Conservation (phyloP, 1,139 yeast genomes). For the Saccharomycopsis hybrid region DNA sequence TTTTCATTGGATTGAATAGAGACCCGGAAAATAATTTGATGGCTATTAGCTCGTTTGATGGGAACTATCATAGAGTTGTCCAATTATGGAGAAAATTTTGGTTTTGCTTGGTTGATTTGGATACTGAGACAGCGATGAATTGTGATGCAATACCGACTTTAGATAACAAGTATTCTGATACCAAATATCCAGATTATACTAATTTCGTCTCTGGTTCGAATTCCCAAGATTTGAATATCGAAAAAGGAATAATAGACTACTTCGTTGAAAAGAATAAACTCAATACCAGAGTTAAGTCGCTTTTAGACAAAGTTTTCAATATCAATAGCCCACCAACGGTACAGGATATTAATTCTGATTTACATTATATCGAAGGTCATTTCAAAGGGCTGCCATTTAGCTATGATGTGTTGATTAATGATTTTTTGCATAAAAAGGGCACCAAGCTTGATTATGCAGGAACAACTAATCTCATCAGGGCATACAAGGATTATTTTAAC, state of each 20-base stretch:
- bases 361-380: constrained; percentile 3
- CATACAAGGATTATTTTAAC: constrained; percentile 2
- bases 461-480: constrained; percentile 2
- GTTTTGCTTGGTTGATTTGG: constrained; percentile 14
- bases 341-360: constrained; percentile 4
- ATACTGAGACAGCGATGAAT: constrained; percentile 14
- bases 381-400: too few relatives aligned
- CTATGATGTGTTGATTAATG: constrained; percentile 4
- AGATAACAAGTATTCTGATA: constrained; percentile 9
- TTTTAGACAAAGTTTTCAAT: constrained; percentile 14
- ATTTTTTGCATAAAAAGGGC: constrained; percentile 5
- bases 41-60: background rate
- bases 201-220: constrained; percentile 11
- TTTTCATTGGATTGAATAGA: constrained; percentile 37
- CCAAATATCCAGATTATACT: constrained; percentile 12
- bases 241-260: constrained; percentile 12
- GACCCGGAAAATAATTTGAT: constrained; percentile 32
- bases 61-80: constrained; percentile 7
- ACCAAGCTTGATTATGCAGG: constrained; percentile 4
- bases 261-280: constrained; percentile 9
- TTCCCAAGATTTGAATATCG: constrained; percentile 18
- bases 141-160: constrained; percentile 3
- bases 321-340: constrained; percentile 5
- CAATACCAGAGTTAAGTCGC: constrained; percentile 1
- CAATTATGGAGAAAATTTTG: constrained; percentile 19